Evolutionary conservation across 1,139 yeast species (phyloP), one percentile per base, ranked within the genome.

Genomic region (Blastobotrys serpentis): DNA sequence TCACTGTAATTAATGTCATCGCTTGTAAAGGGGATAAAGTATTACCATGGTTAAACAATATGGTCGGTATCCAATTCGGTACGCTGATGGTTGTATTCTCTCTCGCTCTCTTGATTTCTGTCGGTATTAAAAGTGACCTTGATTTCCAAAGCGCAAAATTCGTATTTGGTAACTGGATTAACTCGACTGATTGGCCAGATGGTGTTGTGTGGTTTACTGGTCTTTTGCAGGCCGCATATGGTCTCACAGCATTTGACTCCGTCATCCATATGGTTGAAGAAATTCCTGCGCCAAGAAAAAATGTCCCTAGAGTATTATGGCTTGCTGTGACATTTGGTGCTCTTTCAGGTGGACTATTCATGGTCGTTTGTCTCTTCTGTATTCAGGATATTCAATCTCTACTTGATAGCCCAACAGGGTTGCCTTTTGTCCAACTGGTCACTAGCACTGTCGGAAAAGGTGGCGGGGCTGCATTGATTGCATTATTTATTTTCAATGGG

Each of bases 241-340:
- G 92, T 18, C 70, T 86, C 57, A 86, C 87, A 53, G 95, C 95
- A 0, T 86, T 84, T 64, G 94, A 94, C 19, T 81, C 86, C 79
- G 72, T 86, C 26, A 85, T 86, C 18, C 82, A 92, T 4, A 77
- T 86, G 74, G 82, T 89, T 40, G 95, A 86, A 62, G 95, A 86
- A 67, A 92, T 86, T 10, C 81, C 81, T 55, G 73, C 73, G 32
- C 92, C 95, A 0, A 90, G 86, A 61, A 76, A 72, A 50, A 82
- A 82, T 51, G 82, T 86, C 63, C 90, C 95, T 14, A 78, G 77
- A 55, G 94, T 94, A 4, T 79, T 86, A 60, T 69, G 82, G 1
- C 73, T 78, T 48, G 79, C 94, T 1, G 85, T 85, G 2, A 51
- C 81, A 40, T 74, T 86, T 44, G 79, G 92, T 3, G 75, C 83